phyloP scores from a whole-genome alignment of 2,329 filamentous ascomycete species.

The Alternaria arbusti region DNA sequence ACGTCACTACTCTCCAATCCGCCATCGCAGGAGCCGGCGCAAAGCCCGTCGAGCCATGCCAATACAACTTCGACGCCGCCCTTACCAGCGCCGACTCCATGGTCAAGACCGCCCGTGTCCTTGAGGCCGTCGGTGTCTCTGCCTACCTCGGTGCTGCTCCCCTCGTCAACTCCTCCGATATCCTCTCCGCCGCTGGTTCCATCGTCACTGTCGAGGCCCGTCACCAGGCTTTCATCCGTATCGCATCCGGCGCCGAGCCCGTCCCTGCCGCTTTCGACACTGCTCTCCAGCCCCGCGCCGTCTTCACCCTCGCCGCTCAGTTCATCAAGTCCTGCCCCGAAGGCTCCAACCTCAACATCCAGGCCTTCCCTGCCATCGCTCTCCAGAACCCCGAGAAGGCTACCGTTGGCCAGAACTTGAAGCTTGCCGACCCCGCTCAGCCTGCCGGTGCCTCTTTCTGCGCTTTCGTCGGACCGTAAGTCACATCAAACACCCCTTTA shows the following conservation, averaged over 20 bases:
- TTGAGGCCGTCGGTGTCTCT: conserved; percentile 77
- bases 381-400: conserved; percentile 60
- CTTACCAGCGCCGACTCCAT: conserved; percentile 71
- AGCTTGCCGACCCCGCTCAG: conserved; percentile 44
- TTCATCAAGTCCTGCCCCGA: conserved; percentile 75
- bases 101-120: conserved; percentile 71
- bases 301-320: conserved; percentile 75
- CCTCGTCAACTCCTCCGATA: conserved; percentile 63
- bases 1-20: conserved; percentile 66
- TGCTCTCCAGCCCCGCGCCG: conserved; percentile 69
- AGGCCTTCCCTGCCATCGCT: conserved; percentile 64
- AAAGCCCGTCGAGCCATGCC: conserved; percentile 71
- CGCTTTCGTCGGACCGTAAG: conserved; percentile 69
- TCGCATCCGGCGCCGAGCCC: conserved; percentile 63
- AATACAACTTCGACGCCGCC: conserved; percentile 68
- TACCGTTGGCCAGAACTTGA: conserved; percentile 47
- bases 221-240: conserved; percentile 75
- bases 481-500: conserved; percentile 31
- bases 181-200: conserved; percentile 70
- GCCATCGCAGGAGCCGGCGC: conserved; percentile 68
- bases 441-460: conserved; percentile 63
- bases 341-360: conserved; percentile 67
- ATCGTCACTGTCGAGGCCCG: conserved; percentile 77
- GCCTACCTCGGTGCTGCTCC: conserved; percentile 74
- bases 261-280: conserved; percentile 75